Conservation (phyloP, 129 eudicot genomes). For the Chrysanthemum lavandulifolium region DNA sequence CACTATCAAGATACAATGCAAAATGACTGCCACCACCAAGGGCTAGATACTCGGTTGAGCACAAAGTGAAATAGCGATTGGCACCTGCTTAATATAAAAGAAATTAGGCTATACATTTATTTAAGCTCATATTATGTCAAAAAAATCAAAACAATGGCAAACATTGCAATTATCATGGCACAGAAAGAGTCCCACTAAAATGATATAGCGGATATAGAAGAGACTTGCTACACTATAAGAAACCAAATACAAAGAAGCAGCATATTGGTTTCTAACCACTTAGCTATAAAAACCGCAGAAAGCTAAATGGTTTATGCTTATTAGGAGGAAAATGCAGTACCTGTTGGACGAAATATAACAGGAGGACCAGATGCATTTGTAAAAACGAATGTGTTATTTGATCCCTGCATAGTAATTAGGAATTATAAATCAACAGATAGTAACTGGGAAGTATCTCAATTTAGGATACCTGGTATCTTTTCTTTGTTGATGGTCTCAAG, state of each 20-base stretch:
- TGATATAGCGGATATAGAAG: not conserved
- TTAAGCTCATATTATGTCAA: not conserved
- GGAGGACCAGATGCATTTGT: slow-evolving; percentile 75
- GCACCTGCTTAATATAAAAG: slow-evolving; percentile 45
- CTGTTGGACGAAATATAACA: slow-evolving; percentile 82
- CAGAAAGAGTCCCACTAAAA: not conserved
- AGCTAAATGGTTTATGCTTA: not conserved
- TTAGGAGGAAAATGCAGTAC: slow-evolving; percentile 37
- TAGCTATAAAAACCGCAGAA: not conserved
- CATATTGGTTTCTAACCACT: not conserved
- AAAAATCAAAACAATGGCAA: not conserved
- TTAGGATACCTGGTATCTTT: slow-evolving; percentile 77
- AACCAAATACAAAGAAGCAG: not conserved
- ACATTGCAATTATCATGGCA: not conserved
- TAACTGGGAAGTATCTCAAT: not conserved
- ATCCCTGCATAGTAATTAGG: slow-evolving; percentile 60
- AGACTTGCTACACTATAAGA: not conserved
- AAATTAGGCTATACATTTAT: slow-evolving; percentile 21
- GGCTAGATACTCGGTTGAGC: slow-evolving; percentile 85
- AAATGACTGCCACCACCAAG: slow-evolving; percentile 98
- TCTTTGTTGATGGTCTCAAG: slow-evolving; percentile 63
- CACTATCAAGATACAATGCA: slow-evolving; percentile 90
- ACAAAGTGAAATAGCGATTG: slow-evolving; percentile 89
- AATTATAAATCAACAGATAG: not conserved
- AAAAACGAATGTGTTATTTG: slow-evolving; percentile 77